Base-by-base conservation (phyloP, 1,284 basidiomycete genomes). In the Trichosporon sp. region DNA sequence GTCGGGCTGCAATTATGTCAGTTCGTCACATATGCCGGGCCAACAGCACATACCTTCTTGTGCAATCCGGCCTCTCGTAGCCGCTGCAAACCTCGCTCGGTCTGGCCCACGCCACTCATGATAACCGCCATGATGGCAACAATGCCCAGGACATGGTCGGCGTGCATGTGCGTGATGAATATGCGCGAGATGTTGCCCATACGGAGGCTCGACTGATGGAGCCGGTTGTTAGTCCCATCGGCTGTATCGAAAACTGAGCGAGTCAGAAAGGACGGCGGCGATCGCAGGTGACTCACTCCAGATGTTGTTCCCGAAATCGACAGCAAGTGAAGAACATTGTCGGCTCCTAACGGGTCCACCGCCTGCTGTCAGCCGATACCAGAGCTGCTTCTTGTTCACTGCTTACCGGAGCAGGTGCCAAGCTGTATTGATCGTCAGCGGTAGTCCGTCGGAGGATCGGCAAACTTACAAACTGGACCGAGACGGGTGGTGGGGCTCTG, bases 161-260 rank as follows among this genome's bases (percentile, higher is more conserved):
- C 92, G 77, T 96, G 94, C 88, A 95, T 90, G 76, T 95, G 94
- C 0, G 94, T 95, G 67, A 95, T 86, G 81, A 95, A 94, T 44
- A 95, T 88, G 75, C 90, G 91, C 13, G 84, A 84, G 53, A 95
- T 86, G 69, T 86, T 88, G 42, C 83, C 84, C 58, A 88, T 82
- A 71, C 86, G 87, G 56, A 90, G 73, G 69, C 78, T 88, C 87
- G 84, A 88, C 87, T 84, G 91, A 88, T 73, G 83, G 3, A 97
- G 78, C 73, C 91, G 91, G 77, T 90, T 86, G 75, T 95, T 92
- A 2, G 93, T 95, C 9, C 92, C 93, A 81, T 95, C 93, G 13
- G 91, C 92, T 74, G 90, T 91, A 77, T 95, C 93, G 64, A 95
- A 88, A 86, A 95, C 92, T 93, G 70, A 29, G 21, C 18, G 29